Percentiles rank a stretch among this genome's conserved stretches.
Evolutionary conservation across 768 basidiomycete genomes (phyloP).

Genomic region (Collybia sordida): DNA sequence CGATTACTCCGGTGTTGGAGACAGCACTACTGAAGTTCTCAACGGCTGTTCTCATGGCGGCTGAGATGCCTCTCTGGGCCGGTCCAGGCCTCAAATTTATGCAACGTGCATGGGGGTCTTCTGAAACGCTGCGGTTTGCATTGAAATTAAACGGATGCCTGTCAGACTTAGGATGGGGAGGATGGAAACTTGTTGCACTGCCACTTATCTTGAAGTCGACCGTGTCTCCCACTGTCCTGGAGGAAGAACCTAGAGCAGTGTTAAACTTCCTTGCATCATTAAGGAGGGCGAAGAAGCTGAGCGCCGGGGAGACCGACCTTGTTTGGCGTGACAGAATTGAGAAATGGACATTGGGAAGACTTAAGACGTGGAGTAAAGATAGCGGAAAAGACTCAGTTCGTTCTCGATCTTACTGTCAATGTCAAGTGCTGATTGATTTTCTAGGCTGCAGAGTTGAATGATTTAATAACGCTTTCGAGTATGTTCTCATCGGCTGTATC

Average conservation of each 20-base stretch:
- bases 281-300: constrained; percentile 46
- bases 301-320: constrained; percentile 46
- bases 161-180: constrained; percentile 68
- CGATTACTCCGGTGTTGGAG: constrained; percentile 26
- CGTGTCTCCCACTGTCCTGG: constrained; percentile 37
- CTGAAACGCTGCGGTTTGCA: constrained; percentile 35
- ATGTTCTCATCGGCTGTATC: constrained; percentile 49
- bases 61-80: constrained; percentile 51
- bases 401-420: background rate
- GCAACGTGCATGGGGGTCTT: constrained; percentile 43
- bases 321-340: constrained; percentile 60
- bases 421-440: background rate
- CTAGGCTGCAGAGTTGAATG: constrained; percentile 51
- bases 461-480: constrained; percentile 51
- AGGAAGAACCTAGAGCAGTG: constrained; percentile 38
- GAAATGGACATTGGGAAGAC: constrained; percentile 41
- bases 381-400: constrained; percentile 41
- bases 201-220: constrained; percentile 58
- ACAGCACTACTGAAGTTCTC: constrained; percentile 37
- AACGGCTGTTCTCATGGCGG: constrained; percentile 37
- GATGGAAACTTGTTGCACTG: constrained; percentile 70
- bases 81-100: constrained; percentile 56
- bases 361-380: constrained; percentile 41
- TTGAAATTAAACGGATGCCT: constrained; percentile 59
- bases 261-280: constrained; percentile 53